phyloP scores from a whole-genome alignment of 108 stramenopile genomes.

The Schizochytrium sp. region DNA sequence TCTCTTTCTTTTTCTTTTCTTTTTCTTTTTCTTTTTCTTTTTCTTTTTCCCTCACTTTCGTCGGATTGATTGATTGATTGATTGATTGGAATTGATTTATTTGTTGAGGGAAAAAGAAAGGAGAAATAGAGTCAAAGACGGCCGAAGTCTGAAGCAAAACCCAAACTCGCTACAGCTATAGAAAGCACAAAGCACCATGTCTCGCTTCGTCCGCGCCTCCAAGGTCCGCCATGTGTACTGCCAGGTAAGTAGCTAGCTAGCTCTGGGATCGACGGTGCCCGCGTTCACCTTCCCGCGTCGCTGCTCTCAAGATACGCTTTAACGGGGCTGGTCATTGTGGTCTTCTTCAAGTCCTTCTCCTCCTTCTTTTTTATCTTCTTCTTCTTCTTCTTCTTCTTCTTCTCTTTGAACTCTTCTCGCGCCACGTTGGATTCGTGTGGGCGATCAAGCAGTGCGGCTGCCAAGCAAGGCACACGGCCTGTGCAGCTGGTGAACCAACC shows the following conservation, averaged over 20 bases:
- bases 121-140: slow-evolving; percentile 4
- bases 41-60: background rate
- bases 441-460: too few species aligned
- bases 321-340: too few species aligned
- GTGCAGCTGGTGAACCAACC: too few species aligned
- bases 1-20: background rate
- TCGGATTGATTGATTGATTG: background rate
- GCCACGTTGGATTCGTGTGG: background rate
- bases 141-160: slow-evolving; percentile 11
- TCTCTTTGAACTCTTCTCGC: background rate
- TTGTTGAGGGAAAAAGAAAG: background rate
- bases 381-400: background rate
- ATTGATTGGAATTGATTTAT: background rate
- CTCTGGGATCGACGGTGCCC: too few species aligned
- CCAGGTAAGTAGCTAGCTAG: slow-evolving; percentile 58
- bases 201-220: slow-evolving; percentile 75
- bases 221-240: slow-evolving; percentile 79
- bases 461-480: too few species aligned
- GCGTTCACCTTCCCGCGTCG: too few species aligned
- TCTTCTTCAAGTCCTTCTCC: too few species aligned
- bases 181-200: slow-evolving; percentile 68
- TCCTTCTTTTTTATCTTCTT: background rate
- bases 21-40: background rate
- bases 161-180: background rate
- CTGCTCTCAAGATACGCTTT: too few species aligned